Conservation (phyloP, 2,329 filamentous ascomycete species). For the Ceratocystis albifundus region DNA sequence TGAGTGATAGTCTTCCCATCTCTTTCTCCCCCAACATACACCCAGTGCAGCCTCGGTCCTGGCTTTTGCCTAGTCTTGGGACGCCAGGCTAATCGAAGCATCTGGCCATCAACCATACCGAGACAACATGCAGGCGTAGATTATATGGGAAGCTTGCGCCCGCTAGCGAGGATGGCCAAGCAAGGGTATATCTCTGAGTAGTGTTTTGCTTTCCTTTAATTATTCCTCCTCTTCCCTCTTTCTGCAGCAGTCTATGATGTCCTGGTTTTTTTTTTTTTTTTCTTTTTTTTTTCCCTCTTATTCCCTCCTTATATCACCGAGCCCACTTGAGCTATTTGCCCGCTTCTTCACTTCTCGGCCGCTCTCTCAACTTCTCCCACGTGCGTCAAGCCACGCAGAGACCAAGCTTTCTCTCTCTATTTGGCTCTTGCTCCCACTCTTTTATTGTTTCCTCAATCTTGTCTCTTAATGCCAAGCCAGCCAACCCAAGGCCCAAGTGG, state of each 20-base stretch:
- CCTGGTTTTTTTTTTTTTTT: neutral
- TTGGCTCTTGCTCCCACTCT: neutral
- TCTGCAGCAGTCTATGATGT: neutral
- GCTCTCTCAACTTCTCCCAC: neutral
- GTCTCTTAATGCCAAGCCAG: neutral
- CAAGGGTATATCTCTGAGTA: neutral
- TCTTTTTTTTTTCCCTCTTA: neutral
- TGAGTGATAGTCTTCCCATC: no score
- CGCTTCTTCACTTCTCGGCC: neutral
- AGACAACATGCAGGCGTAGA: neutral
- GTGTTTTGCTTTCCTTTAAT: neutral
- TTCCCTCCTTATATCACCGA: neutral
- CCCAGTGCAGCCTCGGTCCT: no score
- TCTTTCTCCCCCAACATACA: no score
- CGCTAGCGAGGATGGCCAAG: neutral
- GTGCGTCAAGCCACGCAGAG: neutral
- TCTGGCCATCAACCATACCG: neutral
- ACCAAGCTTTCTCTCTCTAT: no score
- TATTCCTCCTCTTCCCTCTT: neutral
- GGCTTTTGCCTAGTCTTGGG: no score
- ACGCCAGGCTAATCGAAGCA: neutral
- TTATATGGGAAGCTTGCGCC: neutral
- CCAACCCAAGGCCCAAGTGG: neutral
- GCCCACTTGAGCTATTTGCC: no score
- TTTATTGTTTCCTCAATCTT: neutral